A percentile compares a stretch with the other conserved stretches of the same genome.
Evolutionary conservation across 2,329 filamentous ascomycete genomes (phyloP).

Genomic region (Pseudocercospora pini-densiflorae): DNA sequence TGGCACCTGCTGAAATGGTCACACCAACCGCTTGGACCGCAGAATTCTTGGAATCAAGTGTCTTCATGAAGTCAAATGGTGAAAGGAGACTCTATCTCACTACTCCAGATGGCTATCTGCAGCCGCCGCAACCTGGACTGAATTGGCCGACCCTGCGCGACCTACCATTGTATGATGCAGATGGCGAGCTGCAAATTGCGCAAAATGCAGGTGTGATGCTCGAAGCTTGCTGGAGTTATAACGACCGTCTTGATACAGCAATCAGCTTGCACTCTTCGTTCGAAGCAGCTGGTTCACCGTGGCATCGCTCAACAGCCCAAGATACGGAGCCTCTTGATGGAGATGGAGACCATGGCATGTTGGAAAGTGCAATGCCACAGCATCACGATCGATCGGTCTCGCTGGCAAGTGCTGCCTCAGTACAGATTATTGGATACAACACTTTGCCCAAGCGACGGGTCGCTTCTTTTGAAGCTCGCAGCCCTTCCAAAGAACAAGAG

Average conservation of each 20-base stretch:
- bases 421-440: slow-evolving; percentile 20
- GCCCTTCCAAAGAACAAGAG: slow-evolving; percentile 36
- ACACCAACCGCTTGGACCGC: slow-evolving; percentile 74
- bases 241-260: slow-evolving; percentile 63
- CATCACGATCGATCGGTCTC: slow-evolving; percentile 30
- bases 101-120: slow-evolving; percentile 74
- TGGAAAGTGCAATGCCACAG: slow-evolving; percentile 14
- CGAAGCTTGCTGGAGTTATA: slow-evolving; percentile 66
- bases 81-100: slow-evolving; percentile 73
- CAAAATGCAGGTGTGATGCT: slow-evolving; percentile 50
- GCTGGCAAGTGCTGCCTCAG: slow-evolving; percentile 31
- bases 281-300: slow-evolving; percentile 39
- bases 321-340: slow-evolving; percentile 9
- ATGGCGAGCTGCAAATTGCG: slow-evolving; percentile 63
- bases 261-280: slow-evolving; percentile 56
- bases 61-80: slow-evolving; percentile 72
- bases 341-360: slow-evolving; percentile 16
- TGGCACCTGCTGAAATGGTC: slow-evolving; percentile 72
- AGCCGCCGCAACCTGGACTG: slow-evolving; percentile 65
- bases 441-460: slow-evolving; percentile 37
- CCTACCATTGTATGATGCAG: slow-evolving; percentile 54
- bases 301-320: slow-evolving; percentile 15
- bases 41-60: slow-evolving; percentile 69
- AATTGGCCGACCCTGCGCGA: slow-evolving; percentile 72
- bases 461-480: slow-evolving; percentile 37